Conservation (phyloP, 176 grass and related monocot species). For the Triticum timopheevii region DNA sequence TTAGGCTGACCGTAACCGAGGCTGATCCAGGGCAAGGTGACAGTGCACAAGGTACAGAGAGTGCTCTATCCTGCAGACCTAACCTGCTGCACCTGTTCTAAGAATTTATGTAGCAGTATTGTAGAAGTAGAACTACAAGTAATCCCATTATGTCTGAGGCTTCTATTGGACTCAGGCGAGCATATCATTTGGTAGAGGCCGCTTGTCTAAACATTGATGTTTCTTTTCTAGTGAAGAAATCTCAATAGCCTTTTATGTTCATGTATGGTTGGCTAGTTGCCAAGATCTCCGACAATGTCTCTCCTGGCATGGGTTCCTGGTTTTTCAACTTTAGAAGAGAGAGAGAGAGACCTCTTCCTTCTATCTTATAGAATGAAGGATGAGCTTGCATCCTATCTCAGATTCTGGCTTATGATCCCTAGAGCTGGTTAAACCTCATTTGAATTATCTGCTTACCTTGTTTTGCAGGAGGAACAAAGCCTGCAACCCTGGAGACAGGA, state of each 20-base stretch:
- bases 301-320: neutral
- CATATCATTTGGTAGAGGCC: neutral
- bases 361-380: no score
- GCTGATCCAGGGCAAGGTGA: constrained; percentile 71
- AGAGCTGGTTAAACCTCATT: neutral
- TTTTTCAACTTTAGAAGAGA: neutral
- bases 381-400: neutral
- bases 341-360: neutral
- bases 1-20: constrained; percentile 73
- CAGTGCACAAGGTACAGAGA: constrained; percentile 64
- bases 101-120: neutral
- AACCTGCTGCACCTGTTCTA: neutral
- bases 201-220: neutral
- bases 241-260: neutral
- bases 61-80: neutral
- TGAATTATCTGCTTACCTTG: neutral
- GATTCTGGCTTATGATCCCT: neutral
- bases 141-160: neutral
- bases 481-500: constrained; percentile 87
- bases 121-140: neutral
- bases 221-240: neutral
- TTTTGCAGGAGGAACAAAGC: constrained; percentile 83
- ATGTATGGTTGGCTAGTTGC: constrained; percentile 7
- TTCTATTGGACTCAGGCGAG: neutral
- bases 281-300: neutral